Conservation (phyloP, 306 rosid species). For the Gleditsia sinensis region DNA sequence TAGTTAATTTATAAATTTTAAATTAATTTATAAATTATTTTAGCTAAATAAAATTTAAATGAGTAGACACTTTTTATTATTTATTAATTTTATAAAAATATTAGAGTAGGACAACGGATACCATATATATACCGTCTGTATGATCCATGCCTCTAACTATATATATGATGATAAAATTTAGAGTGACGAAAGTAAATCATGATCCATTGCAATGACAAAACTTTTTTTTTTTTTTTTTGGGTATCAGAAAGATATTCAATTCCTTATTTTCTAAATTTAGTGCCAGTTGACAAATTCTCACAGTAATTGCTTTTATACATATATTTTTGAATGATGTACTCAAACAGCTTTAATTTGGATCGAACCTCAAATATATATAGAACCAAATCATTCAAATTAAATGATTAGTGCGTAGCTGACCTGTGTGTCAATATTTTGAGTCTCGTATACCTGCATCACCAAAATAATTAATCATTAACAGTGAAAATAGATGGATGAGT, state of each 20-base stretch:
- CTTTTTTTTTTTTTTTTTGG: too few relatives aligned
- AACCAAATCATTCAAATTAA: background rate
- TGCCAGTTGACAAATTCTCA: background rate
- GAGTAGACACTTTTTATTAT: too few relatives aligned
- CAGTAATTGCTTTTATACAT: background rate
- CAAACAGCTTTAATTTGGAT: background rate
- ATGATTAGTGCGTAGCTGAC: background rate
- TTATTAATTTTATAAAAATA: too few relatives aligned
- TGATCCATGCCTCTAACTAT: background rate
- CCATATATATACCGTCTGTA: too few relatives aligned
- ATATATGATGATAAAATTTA: too few relatives aligned
- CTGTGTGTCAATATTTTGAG: constrained; percentile 61
- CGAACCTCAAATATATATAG: background rate
- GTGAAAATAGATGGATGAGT: too few relatives aligned
- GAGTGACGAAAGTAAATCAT: background rate
- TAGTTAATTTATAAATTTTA: too few relatives aligned
- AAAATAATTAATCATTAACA: too few relatives aligned
- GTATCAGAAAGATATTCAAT: background rate
- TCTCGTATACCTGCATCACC: constrained; percentile 75
- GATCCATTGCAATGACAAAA: too few relatives aligned
- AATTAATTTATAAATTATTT: too few relatives aligned
- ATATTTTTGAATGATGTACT: background rate
- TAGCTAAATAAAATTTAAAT: too few relatives aligned
- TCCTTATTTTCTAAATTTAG: background rate
- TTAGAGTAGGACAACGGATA: too few relatives aligned